Evolutionary conservation across 2,329 filamentous ascomycete genomes (phyloP).

Genomic region (Sporothrix brasiliensis): DNA sequence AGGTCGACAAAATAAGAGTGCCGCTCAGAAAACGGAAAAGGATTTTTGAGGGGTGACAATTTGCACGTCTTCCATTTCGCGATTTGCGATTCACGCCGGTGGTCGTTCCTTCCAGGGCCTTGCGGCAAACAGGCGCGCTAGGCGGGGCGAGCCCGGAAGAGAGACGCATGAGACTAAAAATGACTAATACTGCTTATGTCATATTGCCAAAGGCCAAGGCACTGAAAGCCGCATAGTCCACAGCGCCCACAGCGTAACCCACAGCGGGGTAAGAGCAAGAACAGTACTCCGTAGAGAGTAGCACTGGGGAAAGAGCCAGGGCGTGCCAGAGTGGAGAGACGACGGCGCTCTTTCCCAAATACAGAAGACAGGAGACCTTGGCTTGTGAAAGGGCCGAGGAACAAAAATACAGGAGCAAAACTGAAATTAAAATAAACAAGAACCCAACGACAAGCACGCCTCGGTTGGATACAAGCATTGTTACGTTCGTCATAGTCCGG

Average conservation of each 20-base stretch:
- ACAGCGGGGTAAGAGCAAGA: slow-evolving; percentile 17
- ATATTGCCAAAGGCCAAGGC: background rate
- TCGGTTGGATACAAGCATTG: background rate
- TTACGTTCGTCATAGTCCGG: background rate
- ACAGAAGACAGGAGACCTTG: slow-evolving; percentile 2
- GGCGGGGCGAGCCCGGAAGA: slow-evolving; percentile 13
- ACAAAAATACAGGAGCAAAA: background rate
- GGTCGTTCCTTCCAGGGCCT: slow-evolving; percentile 7
- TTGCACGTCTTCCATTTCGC: slow-evolving; percentile 14
- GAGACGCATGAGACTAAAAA: background rate
- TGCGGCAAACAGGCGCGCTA: slow-evolving; percentile 20
- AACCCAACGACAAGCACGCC: background rate
- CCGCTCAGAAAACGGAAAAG: background rate
- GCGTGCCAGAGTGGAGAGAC: slow-evolving; percentile 11
- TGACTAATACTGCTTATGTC: slow-evolving; percentile 23
- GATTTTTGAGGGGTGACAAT: background rate
- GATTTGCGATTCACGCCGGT: slow-evolving; percentile 23
- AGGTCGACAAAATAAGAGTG: background rate
- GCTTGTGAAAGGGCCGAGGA: slow-evolving; percentile 33
- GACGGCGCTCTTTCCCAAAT: slow-evolving; percentile 22
- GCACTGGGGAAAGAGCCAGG: slow-evolving; percentile 19
- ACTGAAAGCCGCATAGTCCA: background rate
- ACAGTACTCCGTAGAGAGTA: background rate
- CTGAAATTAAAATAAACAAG: slow-evolving; percentile 5
- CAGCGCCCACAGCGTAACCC: background rate